Evolutionary conservation across 345 rosid species (phyloP).

Genomic region (Citrus hindsii): DNA sequence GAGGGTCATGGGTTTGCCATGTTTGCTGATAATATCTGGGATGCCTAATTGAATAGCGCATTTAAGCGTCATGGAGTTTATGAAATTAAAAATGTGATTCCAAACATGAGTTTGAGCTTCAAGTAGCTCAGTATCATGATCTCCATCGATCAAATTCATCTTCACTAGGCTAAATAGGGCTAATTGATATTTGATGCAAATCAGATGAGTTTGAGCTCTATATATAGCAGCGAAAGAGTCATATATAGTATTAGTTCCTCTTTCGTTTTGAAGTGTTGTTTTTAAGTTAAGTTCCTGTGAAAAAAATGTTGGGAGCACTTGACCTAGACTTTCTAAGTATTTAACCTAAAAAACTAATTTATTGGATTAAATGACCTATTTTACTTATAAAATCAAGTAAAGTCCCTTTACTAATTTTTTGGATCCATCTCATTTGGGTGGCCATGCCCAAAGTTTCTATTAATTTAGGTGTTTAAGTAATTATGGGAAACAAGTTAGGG

Average conservation of each 20-base stretch:
- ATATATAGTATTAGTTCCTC: not conserved
- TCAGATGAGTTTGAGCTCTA: not conserved
- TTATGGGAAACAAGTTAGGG: too few species aligned
- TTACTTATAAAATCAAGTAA: too few species aligned
- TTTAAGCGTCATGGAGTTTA: constrained; percentile 42
- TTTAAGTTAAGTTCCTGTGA: too few species aligned
- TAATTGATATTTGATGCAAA: not conserved
- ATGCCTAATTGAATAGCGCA: constrained; percentile 47
- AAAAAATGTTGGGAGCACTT: too few species aligned
- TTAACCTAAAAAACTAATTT: too few species aligned
- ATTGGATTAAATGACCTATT: too few species aligned
- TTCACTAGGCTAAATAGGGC: not conserved
- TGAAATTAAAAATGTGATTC: constrained; percentile 34
- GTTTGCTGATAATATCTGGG: constrained; percentile 41
- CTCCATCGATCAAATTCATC: not conserved
- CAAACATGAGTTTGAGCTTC: constrained; percentile 37
- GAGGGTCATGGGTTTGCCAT: constrained; percentile 40
- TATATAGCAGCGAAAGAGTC: not conserved
- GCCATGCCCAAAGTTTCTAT: too few species aligned
- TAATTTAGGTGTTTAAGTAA: too few species aligned
- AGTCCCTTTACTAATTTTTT: too few species aligned
- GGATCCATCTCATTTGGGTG: too few species aligned
- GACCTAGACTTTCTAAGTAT: too few species aligned
- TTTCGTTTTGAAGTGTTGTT: too few species aligned
- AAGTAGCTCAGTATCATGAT: constrained; percentile 13